Conservation (phyloP, 345 rosid species). For the Firmiana major region DNA sequence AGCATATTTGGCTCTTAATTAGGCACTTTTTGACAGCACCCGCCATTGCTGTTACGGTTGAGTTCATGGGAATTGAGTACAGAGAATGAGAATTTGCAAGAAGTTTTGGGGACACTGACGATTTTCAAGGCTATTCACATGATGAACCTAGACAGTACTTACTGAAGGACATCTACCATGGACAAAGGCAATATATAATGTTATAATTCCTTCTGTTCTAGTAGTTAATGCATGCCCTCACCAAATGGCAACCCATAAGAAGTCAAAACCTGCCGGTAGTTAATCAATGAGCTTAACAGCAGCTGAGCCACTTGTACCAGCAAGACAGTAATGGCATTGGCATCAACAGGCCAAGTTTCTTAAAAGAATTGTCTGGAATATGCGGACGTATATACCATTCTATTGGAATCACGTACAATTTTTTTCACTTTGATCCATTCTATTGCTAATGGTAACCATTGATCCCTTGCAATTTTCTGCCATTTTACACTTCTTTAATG, state of each 20-base stretch:
- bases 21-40: too few relatives aligned
- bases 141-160: background rate
- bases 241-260: background rate
- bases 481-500: too few relatives aligned
- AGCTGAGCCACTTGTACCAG: background rate
- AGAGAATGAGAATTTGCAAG: background rate
- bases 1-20: background rate
- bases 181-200: background rate
- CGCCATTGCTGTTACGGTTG: background rate
- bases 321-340: background rate
- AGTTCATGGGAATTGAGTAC: background rate
- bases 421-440: background rate
- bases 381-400: background rate
- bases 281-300: background rate
- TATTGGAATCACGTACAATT: background rate
- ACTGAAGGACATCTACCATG: background rate
- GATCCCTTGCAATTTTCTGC: too few relatives aligned
- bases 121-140: background rate
- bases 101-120: background rate
- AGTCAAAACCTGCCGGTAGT: background rate
- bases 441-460: background rate
- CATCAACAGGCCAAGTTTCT: background rate
- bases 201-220: background rate
- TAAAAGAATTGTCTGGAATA: background rate
- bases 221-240: background rate